phyloP scores from a whole-genome alignment of 108 stramenopile genomes.

The Cyclotella cryptica region DNA sequence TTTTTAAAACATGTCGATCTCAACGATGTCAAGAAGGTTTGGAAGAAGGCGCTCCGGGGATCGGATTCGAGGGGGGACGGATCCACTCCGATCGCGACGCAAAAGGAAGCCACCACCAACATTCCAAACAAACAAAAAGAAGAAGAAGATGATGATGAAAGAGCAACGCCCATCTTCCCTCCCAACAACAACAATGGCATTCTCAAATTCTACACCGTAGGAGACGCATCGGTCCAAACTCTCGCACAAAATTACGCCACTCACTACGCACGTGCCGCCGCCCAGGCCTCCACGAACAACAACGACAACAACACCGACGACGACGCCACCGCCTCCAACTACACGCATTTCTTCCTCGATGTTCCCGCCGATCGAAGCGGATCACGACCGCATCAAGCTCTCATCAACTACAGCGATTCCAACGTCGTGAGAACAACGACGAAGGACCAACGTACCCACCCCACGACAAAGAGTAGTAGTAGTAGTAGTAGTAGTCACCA shows the following conservation, averaged over 20 bases:
- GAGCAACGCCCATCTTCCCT: slow-evolving; percentile 13
- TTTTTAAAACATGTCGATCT: slow-evolving; percentile 54
- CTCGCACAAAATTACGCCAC: slow-evolving; percentile 59
- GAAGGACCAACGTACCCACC: too few relatives aligned
- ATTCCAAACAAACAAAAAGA: neutral
- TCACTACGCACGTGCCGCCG: slow-evolving; percentile 39
- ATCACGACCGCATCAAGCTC: slow-evolving; percentile 64
- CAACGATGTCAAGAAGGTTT: slow-evolving; percentile 76
- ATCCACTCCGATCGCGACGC: neutral
- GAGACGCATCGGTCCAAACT: slow-evolving; percentile 52
- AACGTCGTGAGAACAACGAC: neutral
- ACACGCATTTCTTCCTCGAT: slow-evolving; percentile 70
- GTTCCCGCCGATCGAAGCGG: slow-evolving; percentile 65
- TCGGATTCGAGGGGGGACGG: slow-evolving; percentile 5
- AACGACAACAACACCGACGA: slow-evolving; percentile 12
- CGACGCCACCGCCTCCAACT: slow-evolving; percentile 9
- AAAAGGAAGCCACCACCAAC: neutral
- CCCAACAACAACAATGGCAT: slow-evolving; percentile 20
- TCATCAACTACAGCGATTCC: slow-evolving; percentile 69
- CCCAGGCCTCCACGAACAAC: slow-evolving; percentile 20
- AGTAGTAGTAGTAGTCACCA: too few relatives aligned
- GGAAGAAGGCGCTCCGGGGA: slow-evolving; percentile 71
- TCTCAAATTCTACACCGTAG: slow-evolving; percentile 70
- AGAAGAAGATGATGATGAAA: too few relatives aligned
- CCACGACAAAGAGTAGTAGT: too few relatives aligned